phyloP scores from a whole-genome alignment of 305 asterid genomes.

The Fraxinus floribunda region DNA sequence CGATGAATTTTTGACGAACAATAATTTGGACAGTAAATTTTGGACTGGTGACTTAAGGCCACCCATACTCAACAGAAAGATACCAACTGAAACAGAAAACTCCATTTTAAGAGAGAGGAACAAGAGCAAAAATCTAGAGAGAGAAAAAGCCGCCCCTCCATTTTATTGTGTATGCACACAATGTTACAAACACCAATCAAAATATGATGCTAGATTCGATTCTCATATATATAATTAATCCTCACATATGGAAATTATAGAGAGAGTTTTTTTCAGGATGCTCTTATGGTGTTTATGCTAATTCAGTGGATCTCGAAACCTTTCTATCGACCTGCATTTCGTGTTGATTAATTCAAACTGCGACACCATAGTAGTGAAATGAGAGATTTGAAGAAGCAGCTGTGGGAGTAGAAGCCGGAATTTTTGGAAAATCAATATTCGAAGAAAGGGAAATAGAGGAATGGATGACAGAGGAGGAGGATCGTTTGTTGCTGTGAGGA shows the following conservation, averaged over 20 bases:
- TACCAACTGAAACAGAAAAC: slow-evolving; percentile 27
- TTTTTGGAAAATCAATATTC: slow-evolving; percentile 11
- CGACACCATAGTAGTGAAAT: slow-evolving; percentile 6
- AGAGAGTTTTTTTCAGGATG: neutral
- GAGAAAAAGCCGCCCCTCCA: neutral
- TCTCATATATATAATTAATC: neutral
- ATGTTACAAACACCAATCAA: neutral
- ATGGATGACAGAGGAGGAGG: slow-evolving; percentile 92
- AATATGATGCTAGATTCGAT: neutral
- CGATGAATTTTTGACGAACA: no score
- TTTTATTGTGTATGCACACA: neutral
- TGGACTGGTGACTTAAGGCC: neutral
- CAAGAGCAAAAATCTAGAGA: neutral
- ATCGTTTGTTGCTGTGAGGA: slow-evolving; percentile 91
- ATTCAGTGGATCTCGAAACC: neutral
- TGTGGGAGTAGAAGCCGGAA: neutral
- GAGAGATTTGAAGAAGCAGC: slow-evolving; percentile 3
- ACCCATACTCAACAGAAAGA: slow-evolving; percentile 40
- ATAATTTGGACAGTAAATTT: no score
- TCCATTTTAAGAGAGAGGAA: slow-evolving; percentile 18
- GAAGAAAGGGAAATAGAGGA: slow-evolving; percentile 20
- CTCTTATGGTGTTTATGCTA: neutral
- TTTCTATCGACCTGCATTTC: slow-evolving; percentile 14
- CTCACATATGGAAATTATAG: neutral
- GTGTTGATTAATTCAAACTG: slow-evolving; percentile 25